Evolutionary conservation across 495 filamentous ascomycete species (phyloP).

Genomic region (Aspergillus haitiensis): DNA sequence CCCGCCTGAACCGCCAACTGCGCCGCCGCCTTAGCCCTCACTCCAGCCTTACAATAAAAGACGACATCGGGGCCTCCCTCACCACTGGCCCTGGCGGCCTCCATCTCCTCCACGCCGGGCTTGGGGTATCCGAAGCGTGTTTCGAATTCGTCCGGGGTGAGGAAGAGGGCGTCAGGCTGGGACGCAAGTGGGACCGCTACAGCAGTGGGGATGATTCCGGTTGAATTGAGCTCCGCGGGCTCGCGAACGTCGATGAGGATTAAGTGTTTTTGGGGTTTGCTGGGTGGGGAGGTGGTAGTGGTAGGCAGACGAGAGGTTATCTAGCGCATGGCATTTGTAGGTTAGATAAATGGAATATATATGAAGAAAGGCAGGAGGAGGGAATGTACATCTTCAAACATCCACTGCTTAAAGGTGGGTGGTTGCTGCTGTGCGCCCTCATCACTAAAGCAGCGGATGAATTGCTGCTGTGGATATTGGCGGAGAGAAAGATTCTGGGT

Average conservation of each 20-base stretch:
- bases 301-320: constrained; percentile 41
- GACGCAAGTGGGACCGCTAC: constrained; percentile 77
- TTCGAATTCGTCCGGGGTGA: constrained; percentile 72
- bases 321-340: constrained; percentile 24
- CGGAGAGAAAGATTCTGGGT: neutral
- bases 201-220: constrained; percentile 76
- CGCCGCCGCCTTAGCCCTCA: constrained; percentile 78
- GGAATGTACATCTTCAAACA: constrained; percentile 45
- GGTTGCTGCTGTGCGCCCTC: neutral
- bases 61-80: constrained; percentile 49
- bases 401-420: constrained; percentile 34
- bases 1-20: constrained; percentile 74
- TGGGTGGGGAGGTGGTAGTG: constrained; percentile 22
- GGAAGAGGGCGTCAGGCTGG: constrained; percentile 73
- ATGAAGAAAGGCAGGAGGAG: neutral
- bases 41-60: constrained; percentile 92
- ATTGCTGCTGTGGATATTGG: constrained; percentile 1
- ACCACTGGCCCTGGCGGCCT: neutral
- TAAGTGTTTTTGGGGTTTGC: constrained; percentile 29
- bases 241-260: constrained; percentile 77
- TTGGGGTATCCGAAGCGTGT: constrained; percentile 49
- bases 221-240: constrained; percentile 66
- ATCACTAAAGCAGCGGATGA: constrained; percentile 30
- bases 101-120: constrained; percentile 29
- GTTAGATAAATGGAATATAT: constrained; percentile 6